These are phyloP conservation scores for Clitopilus passeckerianus DNA, from an alignment of 768 basidiomycete genomes.

Conservation along the genomic window DNA sequence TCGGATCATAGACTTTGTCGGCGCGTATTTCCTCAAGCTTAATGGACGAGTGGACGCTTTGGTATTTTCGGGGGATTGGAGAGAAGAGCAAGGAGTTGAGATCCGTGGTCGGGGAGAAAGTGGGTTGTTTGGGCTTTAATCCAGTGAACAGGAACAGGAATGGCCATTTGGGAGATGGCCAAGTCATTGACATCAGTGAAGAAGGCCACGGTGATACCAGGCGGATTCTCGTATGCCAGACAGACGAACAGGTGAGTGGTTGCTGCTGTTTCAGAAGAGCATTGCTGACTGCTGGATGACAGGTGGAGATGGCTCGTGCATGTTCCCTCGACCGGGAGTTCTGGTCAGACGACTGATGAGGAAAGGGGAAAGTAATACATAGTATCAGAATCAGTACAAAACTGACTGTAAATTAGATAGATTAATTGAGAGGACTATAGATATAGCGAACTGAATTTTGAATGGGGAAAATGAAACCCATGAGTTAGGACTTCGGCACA, in stretches of 20 bases:
- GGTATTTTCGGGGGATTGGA: slow-evolving; percentile 87
- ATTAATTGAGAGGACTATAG: neutral
- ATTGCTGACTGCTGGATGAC: neutral
- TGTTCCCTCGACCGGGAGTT: slow-evolving; percentile 25
- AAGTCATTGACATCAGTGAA: slow-evolving; percentile 43
- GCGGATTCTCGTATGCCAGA: slow-evolving; percentile 55
- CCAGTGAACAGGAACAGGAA: slow-evolving; percentile 46
- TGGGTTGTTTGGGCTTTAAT: slow-evolving; percentile 60
- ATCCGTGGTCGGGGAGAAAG: slow-evolving; percentile 44
- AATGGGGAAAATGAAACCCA: neutral
- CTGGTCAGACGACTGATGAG: slow-evolving; percentile 6
- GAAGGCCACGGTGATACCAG: slow-evolving; percentile 16
- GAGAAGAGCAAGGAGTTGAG: slow-evolving; percentile 67
- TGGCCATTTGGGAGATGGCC: slow-evolving; percentile 29
- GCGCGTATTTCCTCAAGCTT: slow-evolving; percentile 73
- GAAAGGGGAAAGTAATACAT: too few relatives aligned
- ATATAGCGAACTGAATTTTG: neutral
- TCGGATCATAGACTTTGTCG: slow-evolving; percentile 67
- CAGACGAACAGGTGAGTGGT: slow-evolving; percentile 54
- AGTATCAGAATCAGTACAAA: too few relatives aligned
- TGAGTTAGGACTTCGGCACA: neutral
- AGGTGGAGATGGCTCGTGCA: slow-evolving; percentile 38
- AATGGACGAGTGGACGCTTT: slow-evolving; percentile 66
- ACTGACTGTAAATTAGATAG: neutral
- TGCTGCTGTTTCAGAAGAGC: neutral